Conservation (phyloP, 2,329 filamentous ascomycete species). For the Pseudocercospora fijiensis region DNA sequence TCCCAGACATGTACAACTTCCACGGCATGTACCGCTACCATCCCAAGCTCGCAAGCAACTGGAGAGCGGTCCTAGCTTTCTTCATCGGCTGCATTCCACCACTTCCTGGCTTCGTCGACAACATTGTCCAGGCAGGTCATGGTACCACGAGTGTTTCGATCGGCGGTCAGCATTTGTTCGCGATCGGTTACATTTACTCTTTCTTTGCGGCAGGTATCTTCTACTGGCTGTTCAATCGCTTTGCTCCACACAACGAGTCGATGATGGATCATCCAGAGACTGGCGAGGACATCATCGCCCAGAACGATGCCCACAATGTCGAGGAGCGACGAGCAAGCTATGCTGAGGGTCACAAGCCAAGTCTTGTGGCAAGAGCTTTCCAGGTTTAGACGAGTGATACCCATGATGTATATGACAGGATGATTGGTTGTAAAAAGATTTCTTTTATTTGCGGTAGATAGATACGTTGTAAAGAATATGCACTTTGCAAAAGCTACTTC, state of each 20-base stretch:
- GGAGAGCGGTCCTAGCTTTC: constrained; percentile 59
- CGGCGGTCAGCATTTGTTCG: constrained; percentile 54
- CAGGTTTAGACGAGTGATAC: constrained; percentile 23
- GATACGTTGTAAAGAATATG: neutral
- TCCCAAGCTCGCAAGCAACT: constrained; percentile 51
- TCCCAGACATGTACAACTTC: constrained; percentile 54
- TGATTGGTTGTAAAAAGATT: neutral
- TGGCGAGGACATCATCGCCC: constrained; percentile 58
- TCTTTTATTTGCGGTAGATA: neutral
- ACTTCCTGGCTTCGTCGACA: constrained; percentile 55
- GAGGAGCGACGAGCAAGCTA: constrained; percentile 25
- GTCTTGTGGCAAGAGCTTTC: constrained; percentile 27
- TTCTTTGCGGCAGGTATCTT: constrained; percentile 39
- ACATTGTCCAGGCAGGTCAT: constrained; percentile 40
- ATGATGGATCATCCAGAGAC: constrained; percentile 75
- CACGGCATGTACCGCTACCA: constrained; percentile 53
- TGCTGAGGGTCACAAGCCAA: constrained; percentile 25
- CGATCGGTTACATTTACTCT: constrained; percentile 42
- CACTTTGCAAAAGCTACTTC: neutral
- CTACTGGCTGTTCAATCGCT: constrained; percentile 39
- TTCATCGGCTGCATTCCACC: constrained; percentile 57
- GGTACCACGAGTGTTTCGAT: constrained; percentile 40
- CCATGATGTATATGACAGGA: neutral
- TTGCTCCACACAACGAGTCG: constrained; percentile 67
- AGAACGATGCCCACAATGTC: constrained; percentile 37